Base-by-base conservation (phyloP, 2,329 filamentous ascomycete species). In the Colletotrichum chlorophyti region DNA sequence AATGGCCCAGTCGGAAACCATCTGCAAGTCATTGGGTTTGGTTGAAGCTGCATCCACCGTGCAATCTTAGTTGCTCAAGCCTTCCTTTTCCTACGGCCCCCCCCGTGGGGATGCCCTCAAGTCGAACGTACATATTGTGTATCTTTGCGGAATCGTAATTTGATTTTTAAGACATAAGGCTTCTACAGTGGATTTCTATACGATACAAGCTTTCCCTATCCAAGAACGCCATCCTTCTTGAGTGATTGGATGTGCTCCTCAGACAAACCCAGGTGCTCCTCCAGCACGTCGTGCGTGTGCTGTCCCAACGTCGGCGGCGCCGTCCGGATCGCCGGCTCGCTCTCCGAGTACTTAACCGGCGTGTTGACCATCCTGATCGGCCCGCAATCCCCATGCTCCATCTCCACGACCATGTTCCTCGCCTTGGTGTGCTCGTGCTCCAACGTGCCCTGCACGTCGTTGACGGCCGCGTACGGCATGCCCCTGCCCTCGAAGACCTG, bases 291-390 rank as follows among this genome's bases (percentile, higher is more conserved):
- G 64, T 91, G 81, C 0, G 93, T 97, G 73, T 97, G 92, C 74
- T 97, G 86, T 0, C 93, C 95, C 29, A 99, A 76, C 7, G 89
- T 90, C 1, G 95, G 95, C 15, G 95, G 95, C 23, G 91, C 84
- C 4, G 81, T 89, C 29, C 94, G 82, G 34, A 96, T 86, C 4
- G 86, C 84, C 0, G 93, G 92, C 65, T 83, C 87, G 23, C 89
- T 90, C 65, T 93, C 87, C 5, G 93, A 97, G 72, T 93, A 96
- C 72, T 99, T 99, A 58, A 99, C 88, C 0, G 95, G 95, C 1
- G 93, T 96, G 68, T 96, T 97, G 51, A 99, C 89, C 69, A 99
- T 78, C 74, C 93, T 93, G 63, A 99, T 89, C 1, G 88, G 84
- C 0, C 95, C 95, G 71, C 94, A 98, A 7, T 82, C 79, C 5